A percentile compares a stretch with the other conserved stretches of the same genome.
These are phyloP conservation scores for Apiospora sp. DNA, from an alignment of 2,329 filamentous ascomycete genomes.

Conservation along the genomic window DNA sequence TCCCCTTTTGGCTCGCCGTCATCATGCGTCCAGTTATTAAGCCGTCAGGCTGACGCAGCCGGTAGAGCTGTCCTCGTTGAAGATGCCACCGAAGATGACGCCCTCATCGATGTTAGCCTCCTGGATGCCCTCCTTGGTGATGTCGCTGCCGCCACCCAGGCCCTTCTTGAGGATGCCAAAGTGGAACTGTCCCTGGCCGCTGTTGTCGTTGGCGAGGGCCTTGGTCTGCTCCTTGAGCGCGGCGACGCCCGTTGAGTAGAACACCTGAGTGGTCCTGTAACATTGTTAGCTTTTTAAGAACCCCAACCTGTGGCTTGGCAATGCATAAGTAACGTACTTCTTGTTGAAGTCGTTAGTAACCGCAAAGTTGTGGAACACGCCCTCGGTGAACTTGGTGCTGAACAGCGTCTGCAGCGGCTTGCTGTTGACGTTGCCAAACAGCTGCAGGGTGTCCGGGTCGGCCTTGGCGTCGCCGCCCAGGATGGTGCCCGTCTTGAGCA, in stretches of 20 bases:
- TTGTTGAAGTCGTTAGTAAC: constrained; percentile 63
- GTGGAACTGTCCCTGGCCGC: constrained; percentile 68
- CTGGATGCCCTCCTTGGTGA: constrained; percentile 58
- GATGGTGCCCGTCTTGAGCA: constrained; percentile 63
- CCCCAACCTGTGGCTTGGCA: too few species aligned
- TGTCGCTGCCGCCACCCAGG: constrained; percentile 52
- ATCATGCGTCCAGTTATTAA: background rate
- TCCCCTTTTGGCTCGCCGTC: too few species aligned
- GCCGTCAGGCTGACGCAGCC: constrained; percentile 47
- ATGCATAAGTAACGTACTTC: constrained; percentile 51
- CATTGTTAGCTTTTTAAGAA: background rate
- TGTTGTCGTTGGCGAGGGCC: constrained; percentile 57
- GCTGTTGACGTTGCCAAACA: constrained; percentile 57
- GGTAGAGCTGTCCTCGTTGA: constrained; percentile 57
- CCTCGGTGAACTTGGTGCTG: constrained; percentile 56
- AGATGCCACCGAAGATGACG: constrained; percentile 60
- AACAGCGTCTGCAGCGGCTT: constrained; percentile 57
- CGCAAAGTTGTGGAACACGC: constrained; percentile 69
- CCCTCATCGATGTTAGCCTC: constrained; percentile 58
- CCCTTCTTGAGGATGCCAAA: constrained; percentile 70
- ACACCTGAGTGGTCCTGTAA: constrained; percentile 61
- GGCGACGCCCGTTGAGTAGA: constrained; percentile 59
- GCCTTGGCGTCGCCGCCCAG: constrained; percentile 45
- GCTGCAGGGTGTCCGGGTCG: constrained; percentile 51
- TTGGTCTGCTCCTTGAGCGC: constrained; percentile 57